phyloP scores from a whole-genome alignment of 2,329 filamentous ascomycete genomes.

The Penicillium sp. region DNA sequence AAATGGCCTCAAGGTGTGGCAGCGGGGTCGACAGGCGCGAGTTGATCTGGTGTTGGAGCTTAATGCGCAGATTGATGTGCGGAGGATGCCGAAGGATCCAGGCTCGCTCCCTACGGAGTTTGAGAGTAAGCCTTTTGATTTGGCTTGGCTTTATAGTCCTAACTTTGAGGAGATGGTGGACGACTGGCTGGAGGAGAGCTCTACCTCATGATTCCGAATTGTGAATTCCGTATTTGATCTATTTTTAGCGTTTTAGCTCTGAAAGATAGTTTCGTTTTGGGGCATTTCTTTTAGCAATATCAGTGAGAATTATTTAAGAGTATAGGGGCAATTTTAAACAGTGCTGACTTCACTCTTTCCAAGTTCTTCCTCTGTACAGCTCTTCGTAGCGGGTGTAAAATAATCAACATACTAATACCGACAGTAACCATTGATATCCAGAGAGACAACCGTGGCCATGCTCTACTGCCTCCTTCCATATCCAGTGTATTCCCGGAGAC shows the following conservation, averaged over 20 bases:
- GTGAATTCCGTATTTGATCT: not conserved
- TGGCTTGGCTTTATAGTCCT: slow-evolving; percentile 47
- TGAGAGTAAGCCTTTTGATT: slow-evolving; percentile 32
- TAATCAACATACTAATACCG: too few species aligned
- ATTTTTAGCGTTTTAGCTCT: not conserved
- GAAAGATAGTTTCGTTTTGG: not conserved
- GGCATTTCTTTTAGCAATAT: too few species aligned
- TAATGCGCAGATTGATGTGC: slow-evolving; percentile 50
- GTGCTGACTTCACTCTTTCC: too few species aligned
- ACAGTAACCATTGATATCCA: too few species aligned
- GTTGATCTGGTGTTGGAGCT: slow-evolving; percentile 50
- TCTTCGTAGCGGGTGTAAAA: too few species aligned
- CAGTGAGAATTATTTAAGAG: too few species aligned
- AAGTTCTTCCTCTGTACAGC: too few species aligned
- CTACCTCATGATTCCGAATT: not conserved
- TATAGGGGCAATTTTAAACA: too few species aligned
- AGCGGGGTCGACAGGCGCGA: slow-evolving; percentile 48
- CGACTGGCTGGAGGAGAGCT: slow-evolving; percentile 22
- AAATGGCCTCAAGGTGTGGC: slow-evolving; percentile 45
- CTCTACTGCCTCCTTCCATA: not conserved
- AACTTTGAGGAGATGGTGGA: slow-evolving; percentile 39
- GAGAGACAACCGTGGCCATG: too few species aligned
- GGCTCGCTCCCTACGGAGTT: slow-evolving; percentile 9
- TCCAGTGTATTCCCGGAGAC: not conserved
- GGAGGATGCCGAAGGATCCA: slow-evolving; percentile 42